Base-by-base conservation (phyloP, 768 basidiomycete genomes). In the Termitomyces sp. region DNA sequence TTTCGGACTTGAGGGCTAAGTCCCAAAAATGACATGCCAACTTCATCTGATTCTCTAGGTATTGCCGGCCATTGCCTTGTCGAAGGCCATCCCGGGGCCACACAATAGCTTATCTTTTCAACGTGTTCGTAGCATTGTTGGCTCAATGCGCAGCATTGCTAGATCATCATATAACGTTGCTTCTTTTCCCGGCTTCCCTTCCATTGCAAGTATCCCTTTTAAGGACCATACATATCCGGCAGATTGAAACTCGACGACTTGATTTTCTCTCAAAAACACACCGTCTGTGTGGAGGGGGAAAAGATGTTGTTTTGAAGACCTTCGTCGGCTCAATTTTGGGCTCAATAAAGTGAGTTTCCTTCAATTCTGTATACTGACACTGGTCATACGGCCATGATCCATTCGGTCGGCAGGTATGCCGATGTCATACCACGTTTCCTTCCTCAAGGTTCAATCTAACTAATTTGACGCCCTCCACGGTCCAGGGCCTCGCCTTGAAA, bases 391-490 rank as follows among this genome's bases (percentile, higher is more conserved):
- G 33, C 2, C 20, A 45, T 45, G 44, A 32, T 29, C 23, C 2
- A 36, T n/a, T 44, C 10, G 16, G n/a, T 27, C 25, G 42, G 40
- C 54, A 49, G 29, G 16, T 9, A 38, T 50, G 47, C 48, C 48
- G 56, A 46, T 39, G 20, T 40, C 13, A n/a, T 9, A 11, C n/a
- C 20, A 40, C 12, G 18, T 40, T 41, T 2, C 27, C 48, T 23
- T 40, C 25, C n/a, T 33, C 20, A 16, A 13, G 5, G 20, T 40
- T 46, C 43, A 44, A 52, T 54, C 53, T 55, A 55, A 52, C 45
- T 36, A 52, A 48, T 42, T 54, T 45, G n/a, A 27, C 43, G 43
- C 43, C 48, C 42, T 54, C 39, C 29, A 45, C 25, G 29, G 36
- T 25, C 25, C 12, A 29, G 20, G 13, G 18, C 12, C 25, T 40